Conservation (phyloP, 1,284 basidiomycete species). For the Tilletia horrida region DNA sequence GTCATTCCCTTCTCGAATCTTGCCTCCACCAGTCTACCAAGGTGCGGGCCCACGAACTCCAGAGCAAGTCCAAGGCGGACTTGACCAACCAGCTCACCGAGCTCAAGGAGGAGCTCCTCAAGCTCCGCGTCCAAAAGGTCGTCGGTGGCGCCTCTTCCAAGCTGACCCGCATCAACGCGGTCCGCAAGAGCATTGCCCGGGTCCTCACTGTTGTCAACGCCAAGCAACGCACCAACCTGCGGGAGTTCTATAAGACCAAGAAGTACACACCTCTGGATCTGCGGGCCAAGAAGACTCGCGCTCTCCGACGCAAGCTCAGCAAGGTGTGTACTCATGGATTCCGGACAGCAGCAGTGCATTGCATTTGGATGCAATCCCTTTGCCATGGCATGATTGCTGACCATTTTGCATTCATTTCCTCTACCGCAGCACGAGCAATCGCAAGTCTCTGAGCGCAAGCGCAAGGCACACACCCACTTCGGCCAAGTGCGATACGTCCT, state of each 20-base stretch:
- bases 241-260: constrained; percentile 97
- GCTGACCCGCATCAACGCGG: constrained; percentile 91
- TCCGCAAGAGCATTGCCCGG: constrained; percentile 98
- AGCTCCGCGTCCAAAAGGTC: constrained; percentile 93
- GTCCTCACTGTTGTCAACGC: constrained; percentile 98
- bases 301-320: constrained; percentile 91
- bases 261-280: constrained; percentile 96
- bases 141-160: constrained; percentile 93
- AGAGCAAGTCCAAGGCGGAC: constrained; percentile 98
- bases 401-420: neutral
- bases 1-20: neutral
- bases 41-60: constrained; percentile 97
- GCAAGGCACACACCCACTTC: constrained; percentile 55
- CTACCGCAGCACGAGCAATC: constrained; percentile 45
- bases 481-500: constrained; percentile 51
- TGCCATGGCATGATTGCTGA: neutral
- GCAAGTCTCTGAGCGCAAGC: constrained; percentile 51
- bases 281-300: constrained; percentile 95
- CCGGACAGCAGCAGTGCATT: neutral
- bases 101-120: constrained; percentile 90
- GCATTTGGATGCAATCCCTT: neutral
- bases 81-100: constrained; percentile 90
- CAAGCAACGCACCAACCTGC: constrained; percentile 93
- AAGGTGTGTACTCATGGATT: constrained; percentile 65
- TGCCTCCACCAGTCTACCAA: constrained; percentile 51